A percentile compares a stretch with the other conserved stretches of the same genome.
Conservation (phyloP, 2,329 filamentous ascomycete genomes). For the Juglanconis sp. region DNA sequence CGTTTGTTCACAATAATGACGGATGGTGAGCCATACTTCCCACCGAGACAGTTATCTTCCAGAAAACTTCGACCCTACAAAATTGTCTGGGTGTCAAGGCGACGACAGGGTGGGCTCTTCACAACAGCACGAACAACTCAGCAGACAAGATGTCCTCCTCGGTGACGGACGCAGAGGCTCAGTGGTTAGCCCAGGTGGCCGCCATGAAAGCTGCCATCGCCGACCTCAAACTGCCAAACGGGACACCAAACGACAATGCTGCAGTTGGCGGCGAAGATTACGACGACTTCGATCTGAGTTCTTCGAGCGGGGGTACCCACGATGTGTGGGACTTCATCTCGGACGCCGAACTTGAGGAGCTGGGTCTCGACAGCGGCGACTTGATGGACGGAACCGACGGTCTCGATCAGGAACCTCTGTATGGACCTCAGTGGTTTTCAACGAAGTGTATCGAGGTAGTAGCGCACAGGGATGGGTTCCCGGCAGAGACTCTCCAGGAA, state of each 20-base stretch:
- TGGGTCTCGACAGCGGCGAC: conserved; percentile 41
- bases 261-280: conserved; percentile 62
- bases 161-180: conserved; percentile 41
- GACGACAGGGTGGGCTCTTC: not conserved
- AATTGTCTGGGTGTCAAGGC: not conserved
- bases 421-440: conserved; percentile 68
- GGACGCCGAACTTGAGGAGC: conserved; percentile 65
- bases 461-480: conserved; percentile 61
- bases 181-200: conserved; percentile 83
- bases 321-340: conserved; percentile 94
- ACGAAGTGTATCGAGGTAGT: conserved; percentile 67
- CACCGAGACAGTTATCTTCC: not conserved
- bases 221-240: conserved; percentile 55
- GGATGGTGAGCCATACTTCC: not conserved
- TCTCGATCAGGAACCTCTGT: conserved; percentile 29
- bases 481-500: conserved; percentile 66
- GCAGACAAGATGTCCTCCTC: not conserved
- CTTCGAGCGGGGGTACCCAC: conserved; percentile 59
- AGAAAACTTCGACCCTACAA: not conserved
- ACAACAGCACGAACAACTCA: not conserved
- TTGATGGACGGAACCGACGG: conserved; percentile 34
- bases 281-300: conserved; percentile 49
- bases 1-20: not conserved
- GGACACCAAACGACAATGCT: conserved; percentile 37
- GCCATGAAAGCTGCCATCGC: conserved; percentile 85